Evolutionary conservation across 2,329 filamentous ascomycete genomes (phyloP).

Genomic region (Fonsecaea pugnacius): DNA sequence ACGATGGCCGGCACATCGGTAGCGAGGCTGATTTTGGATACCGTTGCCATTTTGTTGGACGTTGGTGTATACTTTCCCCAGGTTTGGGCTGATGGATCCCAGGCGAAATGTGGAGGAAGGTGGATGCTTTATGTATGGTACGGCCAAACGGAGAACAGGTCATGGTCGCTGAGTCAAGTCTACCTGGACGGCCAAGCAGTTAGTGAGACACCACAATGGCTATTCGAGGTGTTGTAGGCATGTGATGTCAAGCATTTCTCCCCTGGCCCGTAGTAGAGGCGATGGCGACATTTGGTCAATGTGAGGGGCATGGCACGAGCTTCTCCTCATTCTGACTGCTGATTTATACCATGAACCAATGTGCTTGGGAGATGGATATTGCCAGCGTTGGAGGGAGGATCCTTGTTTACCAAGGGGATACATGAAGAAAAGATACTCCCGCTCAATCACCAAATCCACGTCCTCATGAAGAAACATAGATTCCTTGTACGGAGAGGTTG

Average conservation of each 20-base stretch:
- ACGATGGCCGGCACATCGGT: background rate
- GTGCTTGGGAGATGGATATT: background rate
- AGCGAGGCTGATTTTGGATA: slow-evolving; percentile 2
- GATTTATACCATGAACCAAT: slow-evolving; percentile 15
- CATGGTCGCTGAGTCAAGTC: background rate
- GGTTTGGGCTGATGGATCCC: background rate
- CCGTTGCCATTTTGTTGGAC: slow-evolving; percentile 7
- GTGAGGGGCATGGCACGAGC: background rate
- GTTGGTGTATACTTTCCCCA: background rate
- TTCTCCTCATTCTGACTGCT: slow-evolving; percentile 13
- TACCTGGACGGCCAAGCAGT: background rate
- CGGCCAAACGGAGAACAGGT: background rate
- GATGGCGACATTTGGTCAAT: slow-evolving; percentile 7
- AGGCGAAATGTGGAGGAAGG: background rate
- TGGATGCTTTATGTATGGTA: background rate
- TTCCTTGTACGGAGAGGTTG: background rate
- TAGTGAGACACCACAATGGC: background rate
- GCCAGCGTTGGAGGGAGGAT: background rate
- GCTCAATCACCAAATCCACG: background rate
- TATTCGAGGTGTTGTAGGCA: background rate
- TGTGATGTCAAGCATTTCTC: background rate
- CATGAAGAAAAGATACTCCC: background rate
- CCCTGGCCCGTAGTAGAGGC: background rate
- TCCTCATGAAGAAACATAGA: background rate
- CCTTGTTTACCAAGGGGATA: background rate